phyloP scores from a whole-genome alignment of 257 asterid species.

The Datura wrightii region DNA sequence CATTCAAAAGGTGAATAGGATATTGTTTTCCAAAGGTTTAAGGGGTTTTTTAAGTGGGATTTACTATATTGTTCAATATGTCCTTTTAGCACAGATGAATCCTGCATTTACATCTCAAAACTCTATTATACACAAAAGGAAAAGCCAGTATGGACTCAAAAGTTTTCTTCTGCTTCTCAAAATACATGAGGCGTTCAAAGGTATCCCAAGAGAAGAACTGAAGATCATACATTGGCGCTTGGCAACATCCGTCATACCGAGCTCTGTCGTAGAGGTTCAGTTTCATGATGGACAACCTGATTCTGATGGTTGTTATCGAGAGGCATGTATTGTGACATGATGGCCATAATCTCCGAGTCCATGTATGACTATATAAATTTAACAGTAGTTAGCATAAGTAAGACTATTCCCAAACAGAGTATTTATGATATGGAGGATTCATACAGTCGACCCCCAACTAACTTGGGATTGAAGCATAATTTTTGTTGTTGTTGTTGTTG shows the following conservation, averaged over 20 bases:
- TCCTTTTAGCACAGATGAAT: not conserved
- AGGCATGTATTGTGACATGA: slow-evolving; percentile 98
- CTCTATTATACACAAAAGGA: slow-evolving; percentile 14
- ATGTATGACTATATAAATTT: slow-evolving; percentile 67
- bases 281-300: slow-evolving; percentile 68
- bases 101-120: slow-evolving; percentile 26
- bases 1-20: too few relatives aligned
- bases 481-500: not conserved
- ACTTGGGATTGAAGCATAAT: not conserved
- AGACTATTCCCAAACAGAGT: not conserved
- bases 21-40: too few relatives aligned
- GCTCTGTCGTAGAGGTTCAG: slow-evolving; percentile 55
- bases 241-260: slow-evolving; percentile 47
- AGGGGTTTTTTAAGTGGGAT: too few relatives aligned
- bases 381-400: slow-evolving; percentile 37
- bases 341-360: slow-evolving; percentile 98
- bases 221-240: not conserved
- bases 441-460: not conserved
- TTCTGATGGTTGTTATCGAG: slow-evolving; percentile 73
- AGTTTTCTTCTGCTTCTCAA: not conserved
- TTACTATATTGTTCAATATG: too few relatives aligned
- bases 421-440: not conserved
- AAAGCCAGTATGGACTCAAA: not conserved
- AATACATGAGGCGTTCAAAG: not conserved
- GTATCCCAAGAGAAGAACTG: not conserved